Percentiles rank a stretch among this genome's conserved stretches.
Evolutionary conservation across 345 rosid genomes (phyloP).

Genomic region (Dovyalis caffra): DNA sequence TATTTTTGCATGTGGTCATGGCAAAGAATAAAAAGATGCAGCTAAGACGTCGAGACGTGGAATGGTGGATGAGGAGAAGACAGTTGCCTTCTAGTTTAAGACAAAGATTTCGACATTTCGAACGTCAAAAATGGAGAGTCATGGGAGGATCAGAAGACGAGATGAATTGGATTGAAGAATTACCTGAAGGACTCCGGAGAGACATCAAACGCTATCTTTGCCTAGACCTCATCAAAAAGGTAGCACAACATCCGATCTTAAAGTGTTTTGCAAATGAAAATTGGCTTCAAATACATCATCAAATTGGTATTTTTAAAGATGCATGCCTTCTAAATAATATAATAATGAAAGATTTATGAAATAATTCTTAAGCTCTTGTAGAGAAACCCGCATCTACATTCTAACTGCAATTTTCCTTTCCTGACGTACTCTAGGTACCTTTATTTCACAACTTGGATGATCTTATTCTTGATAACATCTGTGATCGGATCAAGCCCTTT

Average conservation of each 20-base stretch:
- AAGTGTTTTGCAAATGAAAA: not conserved
- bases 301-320: no score
- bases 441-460: slow-evolving; percentile 56
- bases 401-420: no score
- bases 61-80: slow-evolving; percentile 68
- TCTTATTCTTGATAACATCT: slow-evolving; percentile 56
- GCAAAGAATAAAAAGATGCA: slow-evolving; percentile 53
- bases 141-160: slow-evolving; percentile 61
- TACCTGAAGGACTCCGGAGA: slow-evolving; percentile 64
- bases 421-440: slow-evolving; percentile 51
- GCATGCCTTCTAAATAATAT: no score
- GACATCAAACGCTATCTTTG: slow-evolving; percentile 60
- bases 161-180: slow-evolving; percentile 41
- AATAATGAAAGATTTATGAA: no score
- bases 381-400: no score
- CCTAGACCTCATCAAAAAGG: slow-evolving; percentile 60
- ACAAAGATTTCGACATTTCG: slow-evolving; percentile 47
- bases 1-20: slow-evolving; percentile 54
- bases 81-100: slow-evolving; percentile 51
- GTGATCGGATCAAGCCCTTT: slow-evolving; percentile 54
- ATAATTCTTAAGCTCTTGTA: no score
- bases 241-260: not conserved
- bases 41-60: slow-evolving; percentile 46
- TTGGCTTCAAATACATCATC: not conserved
- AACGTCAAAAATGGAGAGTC: slow-evolving; percentile 45